Evolutionary conservation across 352 stramenopile genomes (phyloP).

Genomic region (Phytophthora brassicae): DNA sequence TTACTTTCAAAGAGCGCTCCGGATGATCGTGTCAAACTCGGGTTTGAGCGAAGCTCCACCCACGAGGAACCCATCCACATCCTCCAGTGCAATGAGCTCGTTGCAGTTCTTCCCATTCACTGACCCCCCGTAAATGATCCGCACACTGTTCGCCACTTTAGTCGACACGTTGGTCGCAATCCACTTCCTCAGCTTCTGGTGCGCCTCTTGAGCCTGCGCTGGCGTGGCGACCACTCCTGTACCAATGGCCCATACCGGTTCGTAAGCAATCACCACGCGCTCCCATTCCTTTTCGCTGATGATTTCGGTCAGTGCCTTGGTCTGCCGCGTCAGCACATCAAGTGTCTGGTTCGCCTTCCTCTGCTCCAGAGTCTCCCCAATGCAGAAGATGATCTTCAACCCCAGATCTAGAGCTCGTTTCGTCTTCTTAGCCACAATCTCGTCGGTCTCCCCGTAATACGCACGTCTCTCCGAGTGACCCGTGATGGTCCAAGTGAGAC

Average conservation of each 20-base stretch:
- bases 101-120: slow-evolving; percentile 91
- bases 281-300: slow-evolving; percentile 82
- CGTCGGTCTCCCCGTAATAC: slow-evolving; percentile 92
- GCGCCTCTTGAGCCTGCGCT: slow-evolving; percentile 93
- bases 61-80: slow-evolving; percentile 94
- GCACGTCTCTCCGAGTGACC: slow-evolving; percentile 93
- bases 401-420: slow-evolving; percentile 88
- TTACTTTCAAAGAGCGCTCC: slow-evolving; percentile 37
- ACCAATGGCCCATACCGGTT: slow-evolving; percentile 98
- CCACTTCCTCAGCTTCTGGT: slow-evolving; percentile 86
- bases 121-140: slow-evolving; percentile 94
- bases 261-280: slow-evolving; percentile 94
- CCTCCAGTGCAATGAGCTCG: slow-evolving; percentile 84
- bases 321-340: slow-evolving; percentile 94
- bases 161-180: slow-evolving; percentile 69
- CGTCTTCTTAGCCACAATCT: slow-evolving; percentile 94
- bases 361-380: slow-evolving; percentile 94
- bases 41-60: slow-evolving; percentile 93
- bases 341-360: slow-evolving; percentile 89
- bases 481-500: slow-evolving; percentile 80
- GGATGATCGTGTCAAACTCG: slow-evolving; percentile 90
- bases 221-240: slow-evolving; percentile 96
- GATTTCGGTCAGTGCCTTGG: slow-evolving; percentile 89
- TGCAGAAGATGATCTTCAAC: slow-evolving; percentile 96
- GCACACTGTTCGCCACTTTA: slow-evolving; percentile 66